phyloP scores from a whole-genome alignment of 768 basidiomycete species.

The Polyporus arcularius region DNA sequence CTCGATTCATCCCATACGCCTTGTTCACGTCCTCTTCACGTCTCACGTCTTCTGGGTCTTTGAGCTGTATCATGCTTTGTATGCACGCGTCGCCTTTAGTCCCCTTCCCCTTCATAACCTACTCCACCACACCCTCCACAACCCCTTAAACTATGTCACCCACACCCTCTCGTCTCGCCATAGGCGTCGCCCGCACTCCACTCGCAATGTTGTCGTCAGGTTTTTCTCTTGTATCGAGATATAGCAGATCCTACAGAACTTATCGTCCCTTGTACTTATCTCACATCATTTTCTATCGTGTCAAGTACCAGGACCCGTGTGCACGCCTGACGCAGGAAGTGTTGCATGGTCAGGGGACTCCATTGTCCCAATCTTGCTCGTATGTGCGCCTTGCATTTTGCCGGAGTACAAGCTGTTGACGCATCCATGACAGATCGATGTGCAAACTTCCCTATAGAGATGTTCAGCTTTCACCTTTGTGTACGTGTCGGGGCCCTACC shows the following conservation, averaged over 20 bases:
- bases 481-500: no score
- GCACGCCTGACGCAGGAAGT: no score
- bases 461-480: no score
- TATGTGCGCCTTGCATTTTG: neutral
- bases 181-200: neutral
- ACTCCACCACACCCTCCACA: neutral
- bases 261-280: neutral
- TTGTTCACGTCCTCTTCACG: constrained; percentile 6
- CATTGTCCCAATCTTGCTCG: neutral
- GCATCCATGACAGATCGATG: no score
- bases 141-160: neutral
- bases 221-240: constrained; percentile 18
- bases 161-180: neutral
- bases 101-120: neutral
- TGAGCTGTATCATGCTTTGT: constrained; percentile 18
- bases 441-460: no score
- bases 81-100: neutral
- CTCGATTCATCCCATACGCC: constrained; percentile 1
- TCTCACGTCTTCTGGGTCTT: constrained; percentile 3
- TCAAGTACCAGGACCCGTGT: no score
- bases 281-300: neutral
- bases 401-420: no score
- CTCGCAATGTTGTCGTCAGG: constrained; percentile 20
- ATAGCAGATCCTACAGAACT: constrained; percentile 10
- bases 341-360: no score